A percentile compares a stretch with the other conserved stretches of the same genome.
These are phyloP conservation scores for Melastoma malabathricum DNA, from an alignment of 345 rosid species.

Conservation along the genomic window DNA sequence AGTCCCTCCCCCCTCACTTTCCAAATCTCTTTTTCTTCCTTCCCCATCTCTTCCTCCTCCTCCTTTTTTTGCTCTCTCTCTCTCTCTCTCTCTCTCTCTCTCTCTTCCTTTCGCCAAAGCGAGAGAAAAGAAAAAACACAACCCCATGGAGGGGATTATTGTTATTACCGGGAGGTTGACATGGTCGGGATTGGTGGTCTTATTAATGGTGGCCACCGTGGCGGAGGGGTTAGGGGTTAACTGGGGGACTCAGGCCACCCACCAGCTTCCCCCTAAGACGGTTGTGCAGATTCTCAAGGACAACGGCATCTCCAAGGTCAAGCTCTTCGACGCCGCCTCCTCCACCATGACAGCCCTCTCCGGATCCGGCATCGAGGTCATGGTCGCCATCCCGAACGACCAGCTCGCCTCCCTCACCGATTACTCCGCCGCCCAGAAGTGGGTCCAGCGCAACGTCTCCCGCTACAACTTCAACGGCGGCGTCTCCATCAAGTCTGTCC, in stretches of 20 bases:
- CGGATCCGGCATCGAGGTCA: constrained; percentile 60
- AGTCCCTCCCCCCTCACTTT: not conserved
- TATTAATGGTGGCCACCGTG: too few relatives aligned
- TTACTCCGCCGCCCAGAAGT: constrained; percentile 43
- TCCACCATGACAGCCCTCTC: constrained; percentile 59
- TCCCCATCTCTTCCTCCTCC: not conserved
- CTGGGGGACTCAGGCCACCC: constrained; percentile 80
- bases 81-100: not conserved
- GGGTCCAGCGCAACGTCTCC: constrained; percentile 66
- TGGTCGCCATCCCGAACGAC: constrained; percentile 91
- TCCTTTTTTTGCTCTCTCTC: not conserved
- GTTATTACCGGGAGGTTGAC: too few relatives aligned
- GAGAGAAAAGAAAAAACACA: too few relatives aligned
- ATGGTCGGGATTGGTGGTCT: too few relatives aligned
- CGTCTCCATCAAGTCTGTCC: constrained; percentile 51
- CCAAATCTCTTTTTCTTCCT: not conserved
- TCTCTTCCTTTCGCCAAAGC: too few relatives aligned
- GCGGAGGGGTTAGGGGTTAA: constrained; percentile 74
- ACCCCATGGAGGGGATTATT: too few relatives aligned
- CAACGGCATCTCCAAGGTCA: constrained; percentile 71
- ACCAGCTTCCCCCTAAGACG: constrained; percentile 42
- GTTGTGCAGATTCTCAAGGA: constrained; percentile 67
- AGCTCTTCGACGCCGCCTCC: constrained; percentile 76
- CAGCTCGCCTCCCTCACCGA: constrained; percentile 47
- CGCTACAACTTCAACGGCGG: constrained; percentile 55